Percentiles rank a stretch among this genome's conserved stretches.
phyloP scores from a whole-genome alignment of 257 asterid genomes.

The Thymus mandschuricus region DNA sequence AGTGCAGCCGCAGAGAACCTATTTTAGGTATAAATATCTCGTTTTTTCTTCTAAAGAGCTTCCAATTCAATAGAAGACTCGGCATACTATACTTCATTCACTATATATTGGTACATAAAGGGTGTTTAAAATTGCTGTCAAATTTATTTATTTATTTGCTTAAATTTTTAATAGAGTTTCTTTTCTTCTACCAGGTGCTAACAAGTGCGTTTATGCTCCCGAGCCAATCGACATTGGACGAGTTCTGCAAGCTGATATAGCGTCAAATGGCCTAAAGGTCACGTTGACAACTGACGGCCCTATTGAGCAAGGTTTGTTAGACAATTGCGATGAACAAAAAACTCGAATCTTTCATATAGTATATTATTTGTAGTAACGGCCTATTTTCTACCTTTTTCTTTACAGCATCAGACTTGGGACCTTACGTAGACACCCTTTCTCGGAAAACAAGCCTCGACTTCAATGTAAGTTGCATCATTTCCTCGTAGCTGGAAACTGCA shows the following conservation, averaged over 20 bases:
- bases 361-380: neutral
- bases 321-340: neutral
- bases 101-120: neutral
- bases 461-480: slow-evolving; percentile 56
- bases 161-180: neutral
- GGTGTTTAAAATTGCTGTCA: neutral
- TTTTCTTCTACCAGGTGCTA: slow-evolving; percentile 61
- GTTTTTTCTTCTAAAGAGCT: neutral
- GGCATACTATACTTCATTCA: neutral
- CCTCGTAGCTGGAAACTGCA: slow-evolving; percentile 9
- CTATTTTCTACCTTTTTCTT: neutral
- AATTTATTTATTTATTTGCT: neutral
- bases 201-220: slow-evolving; percentile 85
- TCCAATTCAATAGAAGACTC: neutral
- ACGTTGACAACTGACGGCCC: slow-evolving; percentile 62
- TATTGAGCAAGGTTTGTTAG: slow-evolving; percentile 68
- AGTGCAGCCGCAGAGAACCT: slow-evolving; percentile 94
- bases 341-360: neutral
- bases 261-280: slow-evolving; percentile 55
- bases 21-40: slow-evolving; percentile 59
- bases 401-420: slow-evolving; percentile 61
- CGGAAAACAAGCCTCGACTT: slow-evolving; percentile 78
- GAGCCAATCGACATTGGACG: slow-evolving; percentile 91
- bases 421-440: slow-evolving; percentile 69
- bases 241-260: slow-evolving; percentile 77